phyloP scores from a whole-genome alignment of 2,329 filamentous ascomycete species.

The Torrubiella hemipterigena region DNA sequence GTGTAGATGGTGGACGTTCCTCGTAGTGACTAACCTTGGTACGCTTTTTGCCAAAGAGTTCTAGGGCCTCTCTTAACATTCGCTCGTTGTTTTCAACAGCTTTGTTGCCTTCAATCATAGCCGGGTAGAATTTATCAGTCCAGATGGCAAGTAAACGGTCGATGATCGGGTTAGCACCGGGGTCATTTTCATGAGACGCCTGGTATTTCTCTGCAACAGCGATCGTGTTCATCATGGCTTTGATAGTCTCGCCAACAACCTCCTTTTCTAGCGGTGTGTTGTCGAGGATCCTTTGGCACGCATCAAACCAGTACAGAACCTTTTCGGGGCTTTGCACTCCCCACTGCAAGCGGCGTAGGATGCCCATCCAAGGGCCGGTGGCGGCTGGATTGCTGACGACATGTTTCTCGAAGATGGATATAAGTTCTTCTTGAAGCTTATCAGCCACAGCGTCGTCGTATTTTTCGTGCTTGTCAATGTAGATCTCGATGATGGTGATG shows the following conservation, averaged over 20 bases:
- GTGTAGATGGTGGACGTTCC: neutral
- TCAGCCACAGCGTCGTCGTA: constrained; percentile 59
- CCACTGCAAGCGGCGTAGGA: constrained; percentile 52
- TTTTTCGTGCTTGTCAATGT: constrained; percentile 54
- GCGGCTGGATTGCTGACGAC: constrained; percentile 44
- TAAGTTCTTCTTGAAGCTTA: constrained; percentile 61
- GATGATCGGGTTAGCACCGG: constrained; percentile 37
- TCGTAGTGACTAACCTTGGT: constrained; percentile 33
- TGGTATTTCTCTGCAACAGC: constrained; percentile 48
- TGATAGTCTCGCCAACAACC: constrained; percentile 50
- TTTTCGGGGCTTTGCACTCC: constrained; percentile 50
- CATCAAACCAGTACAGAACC: constrained; percentile 61
- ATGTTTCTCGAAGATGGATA: constrained; percentile 52
- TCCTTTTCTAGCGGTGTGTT: constrained; percentile 49
- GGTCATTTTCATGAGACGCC: constrained; percentile 26
- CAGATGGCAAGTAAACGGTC: constrained; percentile 45
- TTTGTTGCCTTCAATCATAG: constrained; percentile 22
- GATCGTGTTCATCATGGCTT: constrained; percentile 53
- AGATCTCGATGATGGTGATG: constrained; percentile 47
- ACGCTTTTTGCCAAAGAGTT: constrained; percentile 53
- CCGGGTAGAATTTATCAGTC: constrained; percentile 34
- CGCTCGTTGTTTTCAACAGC: constrained; percentile 34
- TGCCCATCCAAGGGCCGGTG: constrained; percentile 55
- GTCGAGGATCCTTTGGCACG: constrained; percentile 22
- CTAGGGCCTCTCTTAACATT: constrained; percentile 37